Base-by-base conservation (phyloP, 495 filamentous ascomycete genomes). In the Aspergillus mulundensis region DNA sequence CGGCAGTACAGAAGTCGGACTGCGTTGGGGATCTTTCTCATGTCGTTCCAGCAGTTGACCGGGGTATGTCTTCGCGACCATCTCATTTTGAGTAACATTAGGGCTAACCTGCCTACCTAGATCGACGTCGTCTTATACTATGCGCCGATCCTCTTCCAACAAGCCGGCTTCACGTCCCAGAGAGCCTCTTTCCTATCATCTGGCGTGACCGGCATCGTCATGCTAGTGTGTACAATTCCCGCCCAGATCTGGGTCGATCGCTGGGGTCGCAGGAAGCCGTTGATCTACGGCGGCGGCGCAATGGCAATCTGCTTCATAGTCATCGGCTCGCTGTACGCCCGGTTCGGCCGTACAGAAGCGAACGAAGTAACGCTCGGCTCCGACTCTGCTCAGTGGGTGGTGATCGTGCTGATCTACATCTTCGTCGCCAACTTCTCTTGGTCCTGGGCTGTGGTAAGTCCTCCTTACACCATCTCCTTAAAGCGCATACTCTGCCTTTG, bases 371-470 rank as follows among this genome's bases (percentile, higher is more conserved):
- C 10, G 1, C 32, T 56, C 24, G 34, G 10, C 5, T 56, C 58
- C 3, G 36, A 53, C 24, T 23, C 58, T 19, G 58, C 48, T 28
- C 58, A 56, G 40, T 61, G 58, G 53, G 58, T 41, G n/a, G 53
- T 61, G 14, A 56, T 61, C 16, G 53, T 61, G 4, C 32, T 56
- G n/a, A 61, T 61, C 25, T 61, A 56, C 21, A 38, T 61, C n/a
- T 56, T 61, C 25, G 58, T 56, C 10, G 58, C 58, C 0, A 61
- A 56, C 16, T 61, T 56, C 39, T 56, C 53, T 8, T 53, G 53
- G 53, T 61, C 58, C 4, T 61, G 58, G 58, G 58, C 58, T 24
- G 58, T 61, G 48, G 49, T 59, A 50, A 45, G 57, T 36, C 42
- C 21, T 39, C 15, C 32, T 14, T 7, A 7, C 32, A 6, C 12